Evolutionary conservation across 192 early-diverging fungal genomes (phyloP).

Genomic region (Backusella sp.): DNA sequence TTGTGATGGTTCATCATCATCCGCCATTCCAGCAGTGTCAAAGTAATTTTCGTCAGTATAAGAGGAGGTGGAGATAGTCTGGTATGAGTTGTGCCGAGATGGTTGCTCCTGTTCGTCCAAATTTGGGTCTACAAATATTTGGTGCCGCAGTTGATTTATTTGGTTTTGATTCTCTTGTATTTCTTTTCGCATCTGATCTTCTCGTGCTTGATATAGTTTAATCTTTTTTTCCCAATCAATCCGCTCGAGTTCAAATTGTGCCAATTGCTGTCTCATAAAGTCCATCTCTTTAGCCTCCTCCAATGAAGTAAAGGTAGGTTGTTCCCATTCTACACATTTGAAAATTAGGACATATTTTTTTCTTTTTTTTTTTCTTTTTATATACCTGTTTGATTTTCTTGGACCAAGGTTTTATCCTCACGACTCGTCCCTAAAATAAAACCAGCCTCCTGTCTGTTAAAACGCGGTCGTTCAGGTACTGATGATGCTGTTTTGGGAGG

Average conservation of each 20-base stretch:
- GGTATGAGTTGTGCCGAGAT: not conserved
- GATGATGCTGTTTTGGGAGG: not conserved
- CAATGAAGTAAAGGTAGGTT: not conserved
- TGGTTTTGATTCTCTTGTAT: not conserved
- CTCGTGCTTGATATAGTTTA: not conserved
- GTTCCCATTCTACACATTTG: not conserved
- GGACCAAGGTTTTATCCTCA: not conserved
- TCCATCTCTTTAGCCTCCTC: not conserved
- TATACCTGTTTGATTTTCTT: not conserved
- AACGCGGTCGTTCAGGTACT: not conserved
- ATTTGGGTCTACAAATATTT: not conserved
- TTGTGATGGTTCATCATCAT: not conserved
- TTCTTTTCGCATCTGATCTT: conserved; percentile 9
- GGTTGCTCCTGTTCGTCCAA: not conserved
- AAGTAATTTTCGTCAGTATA: not conserved
- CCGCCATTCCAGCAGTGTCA: not conserved
- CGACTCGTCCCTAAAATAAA: not conserved
- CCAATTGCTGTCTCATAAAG: not conserved
- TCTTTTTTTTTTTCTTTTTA: not conserved
- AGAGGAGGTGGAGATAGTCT: not conserved
- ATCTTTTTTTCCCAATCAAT: not conserved
- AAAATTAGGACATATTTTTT: not conserved
- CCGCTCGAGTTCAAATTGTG: not conserved
- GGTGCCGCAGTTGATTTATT: conserved; percentile 1
- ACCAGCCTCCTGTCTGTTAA: not conserved